Conservation (phyloP, 129 eudicot genomes). For the Helianthus tuberosus region DNA sequence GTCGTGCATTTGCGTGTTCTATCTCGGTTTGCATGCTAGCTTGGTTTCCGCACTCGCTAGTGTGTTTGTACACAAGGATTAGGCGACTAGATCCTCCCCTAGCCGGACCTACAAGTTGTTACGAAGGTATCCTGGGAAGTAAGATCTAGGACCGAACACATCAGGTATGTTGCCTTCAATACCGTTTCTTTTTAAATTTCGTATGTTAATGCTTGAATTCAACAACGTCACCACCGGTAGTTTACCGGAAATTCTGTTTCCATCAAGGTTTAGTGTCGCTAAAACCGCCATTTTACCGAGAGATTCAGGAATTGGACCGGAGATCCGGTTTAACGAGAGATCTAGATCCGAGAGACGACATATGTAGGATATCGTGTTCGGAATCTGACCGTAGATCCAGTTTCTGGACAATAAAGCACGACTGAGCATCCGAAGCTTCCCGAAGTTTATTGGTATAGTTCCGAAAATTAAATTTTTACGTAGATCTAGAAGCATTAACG, state of each 20-base stretch:
- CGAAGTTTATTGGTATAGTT: slow-evolving; percentile 58
- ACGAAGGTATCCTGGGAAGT: slow-evolving; percentile 50
- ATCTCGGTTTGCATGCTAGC: no score
- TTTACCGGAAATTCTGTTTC: slow-evolving; percentile 60
- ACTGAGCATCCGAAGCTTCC: slow-evolving; percentile 78
- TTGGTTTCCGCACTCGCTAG: no score
- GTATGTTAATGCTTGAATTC: no score
- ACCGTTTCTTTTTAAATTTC: no score
- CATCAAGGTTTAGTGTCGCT: slow-evolving; percentile 79
- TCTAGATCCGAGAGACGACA: slow-evolving; percentile 79
- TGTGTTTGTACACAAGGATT: no score
- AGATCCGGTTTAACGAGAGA: slow-evolving; percentile 66
- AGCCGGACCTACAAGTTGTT: no score
- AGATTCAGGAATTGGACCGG: slow-evolving; percentile 67
- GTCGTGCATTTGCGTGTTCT: no score
- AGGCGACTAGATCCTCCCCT: no score
- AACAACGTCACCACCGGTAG: no score
- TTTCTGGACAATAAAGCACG: slow-evolving; percentile 73
- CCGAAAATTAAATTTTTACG: slow-evolving; percentile 67
- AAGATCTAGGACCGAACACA: no score
- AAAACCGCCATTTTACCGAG: slow-evolving; percentile 82
- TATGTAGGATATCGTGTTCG: slow-evolving; percentile 60
- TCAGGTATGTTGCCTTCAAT: no score
- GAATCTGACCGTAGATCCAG: slow-evolving; percentile 57
- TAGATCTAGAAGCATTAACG: slow-evolving; percentile 86